Evolutionary conservation across 495 filamentous ascomycete genomes (phyloP).

Genomic region (Lentithecium fluviatile): DNA sequence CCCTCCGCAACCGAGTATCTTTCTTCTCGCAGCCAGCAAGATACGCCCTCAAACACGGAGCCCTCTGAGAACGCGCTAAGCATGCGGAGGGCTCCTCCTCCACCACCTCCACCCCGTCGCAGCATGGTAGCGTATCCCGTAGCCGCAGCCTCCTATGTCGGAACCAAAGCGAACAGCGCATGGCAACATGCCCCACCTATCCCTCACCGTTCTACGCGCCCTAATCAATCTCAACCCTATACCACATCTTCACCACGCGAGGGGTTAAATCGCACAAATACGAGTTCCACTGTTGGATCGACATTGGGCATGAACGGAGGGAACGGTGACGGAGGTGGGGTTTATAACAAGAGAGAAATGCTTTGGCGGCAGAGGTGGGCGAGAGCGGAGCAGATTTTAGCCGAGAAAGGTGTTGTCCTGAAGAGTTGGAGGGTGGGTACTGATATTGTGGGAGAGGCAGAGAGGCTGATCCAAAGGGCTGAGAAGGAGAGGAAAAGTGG

Average conservation of each 20-base stretch:
- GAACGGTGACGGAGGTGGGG: constrained; percentile 6
- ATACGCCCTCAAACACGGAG: not conserved
- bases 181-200: constrained; percentile 34
- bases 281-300: not conserved
- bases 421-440: constrained; percentile 80
- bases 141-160: constrained; percentile 48
- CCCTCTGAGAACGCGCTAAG: not conserved
- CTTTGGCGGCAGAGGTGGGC: constrained; percentile 80
- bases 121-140: constrained; percentile 46
- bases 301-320: constrained; percentile 17
- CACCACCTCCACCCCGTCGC: constrained; percentile 44
- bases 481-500: constrained; percentile 2
- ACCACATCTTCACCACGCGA: constrained; percentile 15
- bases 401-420: constrained; percentile 66
- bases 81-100: constrained; percentile 34
- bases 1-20: constrained; percentile 42
- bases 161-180: constrained; percentile 34
- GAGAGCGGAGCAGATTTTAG: constrained; percentile 68
- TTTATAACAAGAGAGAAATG: constrained; percentile 71
- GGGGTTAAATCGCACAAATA: constrained; percentile 16
- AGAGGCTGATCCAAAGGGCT: constrained; percentile 23
- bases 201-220: constrained; percentile 28
- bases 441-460: constrained; percentile 62
- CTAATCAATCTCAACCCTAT: constrained; percentile 21
- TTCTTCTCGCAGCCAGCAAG: constrained; percentile 18